phyloP scores from a whole-genome alignment of 768 basidiomycete species.

The Suillus weaverae region DNA sequence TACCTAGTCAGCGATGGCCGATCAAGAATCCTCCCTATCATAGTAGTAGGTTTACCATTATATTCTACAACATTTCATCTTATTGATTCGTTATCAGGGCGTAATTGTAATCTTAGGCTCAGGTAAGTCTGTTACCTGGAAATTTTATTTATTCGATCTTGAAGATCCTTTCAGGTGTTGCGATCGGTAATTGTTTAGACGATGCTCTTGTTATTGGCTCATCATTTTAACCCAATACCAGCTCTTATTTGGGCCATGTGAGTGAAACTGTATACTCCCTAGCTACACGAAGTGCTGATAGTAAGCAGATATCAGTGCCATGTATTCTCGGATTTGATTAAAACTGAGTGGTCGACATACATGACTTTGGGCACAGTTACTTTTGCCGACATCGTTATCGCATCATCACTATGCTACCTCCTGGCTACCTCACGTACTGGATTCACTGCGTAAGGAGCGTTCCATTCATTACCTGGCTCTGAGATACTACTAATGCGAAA shows the following conservation, averaged over 20 bases:
- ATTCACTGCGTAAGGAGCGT: not conserved
- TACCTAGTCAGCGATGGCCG: not conserved
- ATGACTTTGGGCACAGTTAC: not conserved
- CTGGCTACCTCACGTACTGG: constrained; percentile 3
- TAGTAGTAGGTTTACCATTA: not conserved
- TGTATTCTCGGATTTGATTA: not conserved
- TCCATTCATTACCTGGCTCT: not conserved
- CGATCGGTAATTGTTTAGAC: not conserved
- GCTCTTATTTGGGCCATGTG: not conserved
- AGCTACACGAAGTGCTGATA: not conserved
- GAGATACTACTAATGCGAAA: not conserved
- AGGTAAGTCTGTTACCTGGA: not conserved
- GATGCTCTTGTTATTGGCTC: not conserved
- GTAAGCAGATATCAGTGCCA: constrained; percentile 2
- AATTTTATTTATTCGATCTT: not conserved
- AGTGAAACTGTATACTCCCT: not conserved
- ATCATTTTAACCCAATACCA: not conserved
- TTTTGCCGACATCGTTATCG: not conserved
- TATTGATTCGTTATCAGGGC: not conserved
- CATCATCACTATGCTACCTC: constrained; percentile 9
- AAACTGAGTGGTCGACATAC: constrained; percentile 2
- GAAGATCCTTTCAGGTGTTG: not conserved
- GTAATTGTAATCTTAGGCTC: not conserved
- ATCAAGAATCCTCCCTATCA: constrained; percentile 1
- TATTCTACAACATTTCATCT: not conserved